A percentile compares a stretch with the other conserved stretches of the same genome.
Conservation (phyloP, 2,329 filamentous ascomycete species). For the Penicillium sp. region DNA sequence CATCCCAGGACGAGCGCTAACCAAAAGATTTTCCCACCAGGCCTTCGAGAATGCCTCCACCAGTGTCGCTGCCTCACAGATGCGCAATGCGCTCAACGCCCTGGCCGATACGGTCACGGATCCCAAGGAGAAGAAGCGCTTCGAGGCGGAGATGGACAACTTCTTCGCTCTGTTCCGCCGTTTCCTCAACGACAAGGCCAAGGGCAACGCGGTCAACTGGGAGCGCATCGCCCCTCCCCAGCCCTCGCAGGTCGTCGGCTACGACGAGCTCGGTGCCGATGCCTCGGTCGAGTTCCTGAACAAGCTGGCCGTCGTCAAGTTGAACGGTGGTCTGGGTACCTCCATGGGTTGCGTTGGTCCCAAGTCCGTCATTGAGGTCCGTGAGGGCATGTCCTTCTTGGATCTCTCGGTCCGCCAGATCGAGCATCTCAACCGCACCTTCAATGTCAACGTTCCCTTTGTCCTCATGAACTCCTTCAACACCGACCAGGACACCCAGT, state of each 20-base stretch:
- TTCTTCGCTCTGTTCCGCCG: slow-evolving; percentile 98
- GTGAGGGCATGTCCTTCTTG: slow-evolving; percentile 99
- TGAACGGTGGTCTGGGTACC: slow-evolving; percentile 98
- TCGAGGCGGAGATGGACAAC: slow-evolving; percentile 99
- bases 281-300: slow-evolving; percentile 92
- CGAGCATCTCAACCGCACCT: slow-evolving; percentile 98
- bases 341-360: slow-evolving; percentile 99
- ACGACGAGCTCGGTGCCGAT: slow-evolving; percentile 84
- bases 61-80: slow-evolving; percentile 95
- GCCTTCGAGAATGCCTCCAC: slow-evolving; percentile 99
- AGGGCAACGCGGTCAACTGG: slow-evolving; percentile 96
- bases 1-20: slow-evolving; percentile 12
- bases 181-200: slow-evolving; percentile 98
- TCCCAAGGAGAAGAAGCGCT: slow-evolving; percentile 72
- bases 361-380: slow-evolving; percentile 99
- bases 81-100: slow-evolving; percentile 95
- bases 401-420: slow-evolving; percentile 98
- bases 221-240: slow-evolving; percentile 94
- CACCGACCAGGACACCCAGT: slow-evolving; percentile 95
- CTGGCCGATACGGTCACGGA: slow-evolving; percentile 89
- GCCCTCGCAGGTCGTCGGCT: slow-evolving; percentile 91
- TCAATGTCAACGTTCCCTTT: slow-evolving; percentile 95
- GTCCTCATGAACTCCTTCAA: slow-evolving; percentile 99
- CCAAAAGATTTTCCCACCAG: slow-evolving; percentile 53
- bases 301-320: slow-evolving; percentile 98